Evolutionary conservation across 2,329 filamentous ascomycete genomes (phyloP), one percentile per base, ranked within the genome.

Genomic region (Diaporthe eres): DNA sequence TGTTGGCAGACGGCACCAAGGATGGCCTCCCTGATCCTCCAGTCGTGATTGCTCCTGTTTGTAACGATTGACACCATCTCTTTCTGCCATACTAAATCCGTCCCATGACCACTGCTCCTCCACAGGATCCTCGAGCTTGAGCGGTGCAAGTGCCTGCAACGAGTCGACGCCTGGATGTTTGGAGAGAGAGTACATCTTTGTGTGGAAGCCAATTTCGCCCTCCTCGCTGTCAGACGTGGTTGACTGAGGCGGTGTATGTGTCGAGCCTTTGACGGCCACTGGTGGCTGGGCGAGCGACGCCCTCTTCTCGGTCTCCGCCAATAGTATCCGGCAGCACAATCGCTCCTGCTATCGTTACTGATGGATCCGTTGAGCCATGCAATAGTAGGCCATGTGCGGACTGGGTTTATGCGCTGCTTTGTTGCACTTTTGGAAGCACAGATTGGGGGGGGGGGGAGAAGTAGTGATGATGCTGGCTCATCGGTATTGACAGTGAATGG

Each of bases 1-100:
- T 47, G 60, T 34, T 73, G 34, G 34, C 37, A 73, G 34, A 72
- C n/a, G 8, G n/a, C 44, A 39, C 51, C n/a, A n/a, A 79, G 68
- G 44, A 80, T 75, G 13, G 60, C 74, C 28, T 75, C 76, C 34
- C 79, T 74, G 34, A 78, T 73, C 22, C 58, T 74, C 4, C 75
- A 63, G 47, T 74, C 60, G 6, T 61, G 58, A 63, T 22, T 22
- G 34, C 19, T 34, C 37, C 12, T 34, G 34, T 13, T 51, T 34
- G n/a, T 39, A 77, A 58, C 19, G 47, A 51, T 55, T 72, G 76
- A 78, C 74, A 51, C 74, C 74, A 63, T 71, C 67, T 31, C 31
- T 44, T 61, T 73, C 74, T 9, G 78, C 78, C 28, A 53, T 25
- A 9, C 77, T 72, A 72, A 79, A 79, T 61, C 76, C 78, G 3